Percentiles rank a stretch among this genome's conserved stretches.
Conservation (phyloP, 2,329 filamentous ascomycete genomes). For the Hypomyces perniciosus region DNA sequence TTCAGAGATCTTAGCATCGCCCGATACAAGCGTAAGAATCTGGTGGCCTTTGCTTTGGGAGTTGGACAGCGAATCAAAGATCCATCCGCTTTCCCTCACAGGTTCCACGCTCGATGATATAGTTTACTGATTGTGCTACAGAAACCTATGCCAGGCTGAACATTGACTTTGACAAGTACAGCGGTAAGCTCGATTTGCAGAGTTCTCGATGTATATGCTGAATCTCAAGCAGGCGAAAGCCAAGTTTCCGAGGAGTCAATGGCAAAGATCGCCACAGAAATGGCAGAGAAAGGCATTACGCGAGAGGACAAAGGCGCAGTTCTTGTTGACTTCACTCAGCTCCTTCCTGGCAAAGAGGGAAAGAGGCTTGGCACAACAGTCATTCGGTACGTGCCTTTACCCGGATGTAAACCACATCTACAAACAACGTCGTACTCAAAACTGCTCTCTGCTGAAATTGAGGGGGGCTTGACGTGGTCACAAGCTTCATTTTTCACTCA, state of each 20-base stretch:
- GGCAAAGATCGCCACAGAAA: constrained; percentile 53
- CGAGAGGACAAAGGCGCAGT: constrained; percentile 67
- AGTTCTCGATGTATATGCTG: neutral
- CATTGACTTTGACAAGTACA: constrained; percentile 64
- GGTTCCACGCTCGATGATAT: neutral
- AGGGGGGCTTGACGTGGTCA: no score
- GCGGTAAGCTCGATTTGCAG: constrained; percentile 16
- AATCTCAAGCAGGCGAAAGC: constrained; percentile 57
- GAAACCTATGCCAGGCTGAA: constrained; percentile 64
- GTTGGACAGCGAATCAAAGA: no score
- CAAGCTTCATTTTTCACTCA: no score
- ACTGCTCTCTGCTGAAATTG: neutral
- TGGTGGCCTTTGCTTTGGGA: no score
- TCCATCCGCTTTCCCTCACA: no score
- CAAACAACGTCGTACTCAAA: neutral
- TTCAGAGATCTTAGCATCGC: constrained; percentile 63
- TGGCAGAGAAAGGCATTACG: constrained; percentile 59
- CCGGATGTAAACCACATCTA: neutral
- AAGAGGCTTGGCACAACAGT: constrained; percentile 67
- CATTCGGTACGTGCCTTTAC: constrained; percentile 40
- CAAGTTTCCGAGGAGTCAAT: constrained; percentile 64
- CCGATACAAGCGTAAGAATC: constrained; percentile 47
- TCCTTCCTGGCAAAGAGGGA: constrained; percentile 58
- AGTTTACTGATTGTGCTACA: neutral
- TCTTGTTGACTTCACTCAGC: constrained; percentile 66